These are phyloP conservation scores for Phylloporus gajari DNA, from an alignment of 1,284 basidiomycete species.

Conservation along the genomic window DNA sequence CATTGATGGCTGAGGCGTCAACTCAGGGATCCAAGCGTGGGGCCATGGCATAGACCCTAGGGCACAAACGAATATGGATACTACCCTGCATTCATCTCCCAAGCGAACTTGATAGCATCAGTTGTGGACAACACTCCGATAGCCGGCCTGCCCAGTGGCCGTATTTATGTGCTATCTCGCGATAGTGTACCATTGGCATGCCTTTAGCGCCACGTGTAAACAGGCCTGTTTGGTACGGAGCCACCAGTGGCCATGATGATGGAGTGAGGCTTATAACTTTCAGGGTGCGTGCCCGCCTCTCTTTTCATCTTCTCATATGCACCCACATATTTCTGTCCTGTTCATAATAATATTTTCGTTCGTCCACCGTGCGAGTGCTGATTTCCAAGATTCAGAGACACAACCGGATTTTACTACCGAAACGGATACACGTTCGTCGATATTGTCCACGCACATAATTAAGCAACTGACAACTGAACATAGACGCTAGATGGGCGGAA, in stretches of 20 bases:
- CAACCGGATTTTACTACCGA: background rate
- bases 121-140: background rate
- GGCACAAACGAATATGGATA: too few relatives aligned
- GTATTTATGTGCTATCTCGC: too few relatives aligned
- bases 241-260: background rate
- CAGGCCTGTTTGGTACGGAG: background rate
- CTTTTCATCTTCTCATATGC: conserved; percentile 16
- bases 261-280: conserved; percentile 12
- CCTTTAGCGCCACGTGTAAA: background rate
- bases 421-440: conserved; percentile 8
- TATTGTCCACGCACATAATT: background rate
- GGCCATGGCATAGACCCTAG: too few relatives aligned
- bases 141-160: background rate
- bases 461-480: background rate
- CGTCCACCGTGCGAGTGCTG: background rate
- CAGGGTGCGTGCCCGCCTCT: background rate
- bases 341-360: conserved; percentile 8
- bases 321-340: background rate
- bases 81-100: background rate
- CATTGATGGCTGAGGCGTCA: too few relatives aligned
- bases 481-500: conserved; percentile 15
- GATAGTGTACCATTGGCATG: background rate
- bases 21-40: too few relatives aligned
- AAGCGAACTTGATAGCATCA: background rate
- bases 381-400: background rate